Evolutionary conservation across 73 alveolate species (phyloP).

Genomic region (Tetrahymena elliotti): DNA sequence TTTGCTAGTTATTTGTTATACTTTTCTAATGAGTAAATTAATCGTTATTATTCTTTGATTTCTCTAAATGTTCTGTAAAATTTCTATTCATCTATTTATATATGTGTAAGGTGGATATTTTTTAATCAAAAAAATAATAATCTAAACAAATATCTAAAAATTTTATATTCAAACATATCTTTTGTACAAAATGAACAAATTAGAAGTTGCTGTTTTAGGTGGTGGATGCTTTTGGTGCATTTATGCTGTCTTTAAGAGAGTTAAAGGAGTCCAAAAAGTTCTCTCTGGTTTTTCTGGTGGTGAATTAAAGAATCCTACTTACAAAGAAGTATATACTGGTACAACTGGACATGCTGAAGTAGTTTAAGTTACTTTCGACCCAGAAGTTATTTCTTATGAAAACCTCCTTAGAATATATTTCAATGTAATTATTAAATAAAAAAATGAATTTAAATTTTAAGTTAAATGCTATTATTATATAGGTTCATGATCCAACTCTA

Average conservation of each 20-base stretch:
- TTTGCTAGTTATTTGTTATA: neutral
- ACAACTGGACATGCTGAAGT: constrained; percentile 68
- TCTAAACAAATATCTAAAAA: neutral
- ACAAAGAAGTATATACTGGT: constrained; percentile 58
- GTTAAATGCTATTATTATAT: constrained; percentile 42
- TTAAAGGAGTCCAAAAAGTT: constrained; percentile 33
- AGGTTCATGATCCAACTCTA: constrained; percentile 66
- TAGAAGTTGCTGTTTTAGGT: constrained; percentile 41
- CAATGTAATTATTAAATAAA: neutral
- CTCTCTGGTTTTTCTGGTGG: constrained; percentile 59
- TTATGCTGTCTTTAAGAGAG: constrained; percentile 36
- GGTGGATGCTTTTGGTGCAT: constrained; percentile 57
- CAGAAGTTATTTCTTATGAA: neutral
- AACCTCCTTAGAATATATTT: neutral
- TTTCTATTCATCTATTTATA: neutral
- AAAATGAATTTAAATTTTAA: constrained; percentile 1
- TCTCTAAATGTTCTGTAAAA: neutral
- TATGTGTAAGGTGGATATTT: neutral
- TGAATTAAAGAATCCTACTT: constrained; percentile 49
- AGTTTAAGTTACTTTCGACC: constrained; percentile 53
- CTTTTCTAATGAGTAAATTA: too few species aligned
- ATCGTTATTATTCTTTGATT: neutral
- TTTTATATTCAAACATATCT: neutral
- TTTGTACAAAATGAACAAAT: neutral
- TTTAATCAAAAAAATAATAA: neutral